Percentiles rank a stretch among this genome's conserved stretches.
phyloP scores from a whole-genome alignment of 805 yeast species.

The Saccharomycopsis oosterbeekiorum region DNA sequence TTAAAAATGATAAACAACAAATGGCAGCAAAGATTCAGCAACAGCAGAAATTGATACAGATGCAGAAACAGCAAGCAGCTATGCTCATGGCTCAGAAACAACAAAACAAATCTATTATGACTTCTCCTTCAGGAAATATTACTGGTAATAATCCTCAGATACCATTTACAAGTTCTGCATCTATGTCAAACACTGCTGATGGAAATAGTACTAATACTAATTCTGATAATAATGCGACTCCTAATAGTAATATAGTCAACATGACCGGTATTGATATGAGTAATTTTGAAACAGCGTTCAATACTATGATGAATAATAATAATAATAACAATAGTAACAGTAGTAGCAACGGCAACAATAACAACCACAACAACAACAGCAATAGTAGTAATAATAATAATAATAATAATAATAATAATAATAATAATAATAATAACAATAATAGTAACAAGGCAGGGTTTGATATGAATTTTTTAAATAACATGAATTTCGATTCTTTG shows the following conservation, averaged over 20 bases:
- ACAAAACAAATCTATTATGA: neutral
- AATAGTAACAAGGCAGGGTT: neutral
- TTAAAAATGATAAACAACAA: neutral
- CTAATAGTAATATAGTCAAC: neutral
- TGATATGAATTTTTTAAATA: neutral
- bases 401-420: constrained; percentile 3
- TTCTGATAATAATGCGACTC: too few relatives aligned
- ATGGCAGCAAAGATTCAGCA: neutral
- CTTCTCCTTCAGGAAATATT: neutral
- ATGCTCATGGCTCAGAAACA: neutral
- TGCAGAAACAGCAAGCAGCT: constrained; percentile 3
- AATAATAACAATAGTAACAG: neutral
- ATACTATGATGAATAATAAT: neutral
- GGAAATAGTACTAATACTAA: neutral
- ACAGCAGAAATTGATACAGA: constrained; percentile 3
- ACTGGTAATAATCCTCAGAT: neutral
- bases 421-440: neutral
- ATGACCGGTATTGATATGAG: constrained; percentile 1
- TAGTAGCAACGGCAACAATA: neutral
- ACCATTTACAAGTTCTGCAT: neutral
- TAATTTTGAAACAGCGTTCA: neutral
- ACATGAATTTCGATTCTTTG: neutral
- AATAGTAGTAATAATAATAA: neutral
- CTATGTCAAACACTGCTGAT: neutral
- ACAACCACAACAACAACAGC: neutral